phyloP scores from a whole-genome alignment of 306 rosid species.

The Oemleria cerasiformis region DNA sequence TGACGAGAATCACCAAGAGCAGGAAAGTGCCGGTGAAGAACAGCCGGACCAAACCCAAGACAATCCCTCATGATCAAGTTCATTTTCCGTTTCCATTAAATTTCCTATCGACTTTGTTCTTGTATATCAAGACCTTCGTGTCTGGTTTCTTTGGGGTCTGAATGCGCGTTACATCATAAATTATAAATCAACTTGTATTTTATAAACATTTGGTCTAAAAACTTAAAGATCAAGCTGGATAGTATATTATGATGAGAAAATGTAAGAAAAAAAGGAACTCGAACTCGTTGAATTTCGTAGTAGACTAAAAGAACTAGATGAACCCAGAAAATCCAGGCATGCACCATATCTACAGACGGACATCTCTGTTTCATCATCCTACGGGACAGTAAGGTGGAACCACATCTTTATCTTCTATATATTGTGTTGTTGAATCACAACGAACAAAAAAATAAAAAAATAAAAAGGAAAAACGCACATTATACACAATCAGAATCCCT shows the following conservation, averaged over 20 bases:
- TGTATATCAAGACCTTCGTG: slow-evolving; percentile 21
- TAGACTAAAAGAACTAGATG: slow-evolving; percentile 9
- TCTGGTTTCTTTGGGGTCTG: slow-evolving; percentile 13
- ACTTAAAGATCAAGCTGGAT: no score
- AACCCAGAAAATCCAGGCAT: slow-evolving; percentile 22
- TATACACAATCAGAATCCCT: slow-evolving; percentile 86
- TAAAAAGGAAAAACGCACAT: slow-evolving; percentile 33
- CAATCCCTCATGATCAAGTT: slow-evolving; percentile 42
- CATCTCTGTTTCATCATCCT: slow-evolving; percentile 41
- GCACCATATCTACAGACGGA: slow-evolving; percentile 63
- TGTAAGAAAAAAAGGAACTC: not conserved
- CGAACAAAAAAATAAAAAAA: slow-evolving; percentile 27
- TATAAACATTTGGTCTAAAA: not conserved
- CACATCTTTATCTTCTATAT: slow-evolving; percentile 71
- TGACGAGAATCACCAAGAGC: slow-evolving; percentile 53
- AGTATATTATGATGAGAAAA: no score
- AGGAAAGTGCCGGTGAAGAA: slow-evolving; percentile 56
- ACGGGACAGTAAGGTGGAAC: slow-evolving; percentile 49
- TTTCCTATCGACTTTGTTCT: slow-evolving; percentile 8
- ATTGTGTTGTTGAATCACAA: slow-evolving; percentile 67
- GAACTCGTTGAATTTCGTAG: not conserved
- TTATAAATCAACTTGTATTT: slow-evolving; percentile 12
- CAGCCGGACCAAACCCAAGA: slow-evolving; percentile 55
- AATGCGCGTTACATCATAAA: not conserved
- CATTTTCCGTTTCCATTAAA: not conserved